phyloP scores from a whole-genome alignment of 2,329 filamentous ascomycete genomes.

The Alternaria alternata region DNA sequence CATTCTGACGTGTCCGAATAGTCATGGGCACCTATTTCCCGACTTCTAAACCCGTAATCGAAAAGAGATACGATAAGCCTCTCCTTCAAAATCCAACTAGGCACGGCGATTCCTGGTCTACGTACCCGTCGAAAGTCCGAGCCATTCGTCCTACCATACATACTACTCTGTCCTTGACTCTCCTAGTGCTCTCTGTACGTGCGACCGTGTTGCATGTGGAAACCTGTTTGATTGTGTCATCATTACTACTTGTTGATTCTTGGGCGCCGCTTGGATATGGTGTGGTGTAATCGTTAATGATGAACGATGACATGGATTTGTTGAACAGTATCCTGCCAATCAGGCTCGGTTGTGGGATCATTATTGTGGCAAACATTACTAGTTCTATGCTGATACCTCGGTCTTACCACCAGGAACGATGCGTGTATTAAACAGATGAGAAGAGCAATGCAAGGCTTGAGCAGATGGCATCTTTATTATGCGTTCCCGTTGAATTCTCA shows the following conservation, averaged over 20 bases:
- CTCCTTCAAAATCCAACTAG: slow-evolving; percentile 12
- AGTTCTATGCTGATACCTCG: background rate
- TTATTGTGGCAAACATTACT: background rate
- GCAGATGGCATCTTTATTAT: background rate
- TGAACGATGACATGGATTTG: background rate
- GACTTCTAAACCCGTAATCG: slow-evolving; percentile 38
- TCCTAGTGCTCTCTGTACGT: background rate
- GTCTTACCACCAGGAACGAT: background rate
- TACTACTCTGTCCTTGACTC: slow-evolving; percentile 5
- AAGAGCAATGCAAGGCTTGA: slow-evolving; percentile 7
- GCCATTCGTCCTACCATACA: slow-evolving; percentile 8
- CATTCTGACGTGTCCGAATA: slow-evolving; percentile 45
- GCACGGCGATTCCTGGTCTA: slow-evolving; percentile 16
- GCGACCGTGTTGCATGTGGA: background rate
- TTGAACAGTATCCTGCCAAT: background rate
- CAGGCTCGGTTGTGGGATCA: background rate
- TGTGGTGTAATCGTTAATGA: background rate
- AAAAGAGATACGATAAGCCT: slow-evolving; percentile 11
- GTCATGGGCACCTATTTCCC: slow-evolving; percentile 46
- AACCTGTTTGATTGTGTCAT: background rate
- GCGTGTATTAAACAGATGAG: background rate
- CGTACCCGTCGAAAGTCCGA: slow-evolving; percentile 15
- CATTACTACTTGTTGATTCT: slow-evolving; percentile 3
- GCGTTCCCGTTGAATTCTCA: background rate
- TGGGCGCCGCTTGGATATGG: background rate